Evolutionary conservation across 345 rosid species (phyloP).

Genomic region (Euclidium syriacum): DNA sequence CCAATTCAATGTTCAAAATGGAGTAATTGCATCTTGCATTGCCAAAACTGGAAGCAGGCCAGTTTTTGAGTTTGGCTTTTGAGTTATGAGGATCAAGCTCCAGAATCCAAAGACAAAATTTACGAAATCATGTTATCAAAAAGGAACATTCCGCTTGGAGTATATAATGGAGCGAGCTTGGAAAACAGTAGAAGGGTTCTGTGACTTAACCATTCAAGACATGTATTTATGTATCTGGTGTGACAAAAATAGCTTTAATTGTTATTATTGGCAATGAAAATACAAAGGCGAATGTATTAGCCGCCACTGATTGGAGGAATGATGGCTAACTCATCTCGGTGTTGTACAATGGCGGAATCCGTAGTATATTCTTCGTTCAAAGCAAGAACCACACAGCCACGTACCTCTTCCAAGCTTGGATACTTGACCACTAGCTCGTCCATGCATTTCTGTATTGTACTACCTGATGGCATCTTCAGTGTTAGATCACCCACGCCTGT

Average conservation of each 20-base stretch:
- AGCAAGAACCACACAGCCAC: slow-evolving; percentile 69
- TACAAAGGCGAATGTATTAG: slow-evolving; percentile 29
- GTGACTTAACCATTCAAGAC: slow-evolving; percentile 57
- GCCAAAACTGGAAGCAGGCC: too few relatives aligned
- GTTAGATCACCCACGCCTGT: slow-evolving; percentile 52
- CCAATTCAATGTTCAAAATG: too few relatives aligned
- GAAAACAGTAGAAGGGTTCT: slow-evolving; percentile 59
- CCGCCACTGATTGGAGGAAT: too few relatives aligned
- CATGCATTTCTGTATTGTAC: too few relatives aligned
- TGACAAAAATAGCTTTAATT: neutral
- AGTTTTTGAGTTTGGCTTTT: too few relatives aligned
- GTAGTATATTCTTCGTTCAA: slow-evolving; percentile 73
- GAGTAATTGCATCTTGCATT: too few relatives aligned
- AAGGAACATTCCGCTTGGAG: too few relatives aligned
- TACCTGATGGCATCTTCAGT: slow-evolving; percentile 48
- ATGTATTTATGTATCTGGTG: neutral
- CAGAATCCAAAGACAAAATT: too few relatives aligned
- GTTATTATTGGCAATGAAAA: slow-evolving; percentile 5
- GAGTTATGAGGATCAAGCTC: too few relatives aligned
- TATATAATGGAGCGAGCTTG: slow-evolving; percentile 53
- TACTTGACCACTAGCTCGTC: slow-evolving; percentile 49
- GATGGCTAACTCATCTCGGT: slow-evolving; percentile 87
- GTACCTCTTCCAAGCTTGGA: slow-evolving; percentile 66
- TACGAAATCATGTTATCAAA: too few relatives aligned
- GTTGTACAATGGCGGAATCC: too few relatives aligned